Percentiles rank a stretch among this genome's conserved stretches.
These are phyloP conservation scores for Pseudotulostoma volvatum DNA, from an alignment of 495 filamentous ascomycete genomes.

Conservation along the genomic window DNA sequence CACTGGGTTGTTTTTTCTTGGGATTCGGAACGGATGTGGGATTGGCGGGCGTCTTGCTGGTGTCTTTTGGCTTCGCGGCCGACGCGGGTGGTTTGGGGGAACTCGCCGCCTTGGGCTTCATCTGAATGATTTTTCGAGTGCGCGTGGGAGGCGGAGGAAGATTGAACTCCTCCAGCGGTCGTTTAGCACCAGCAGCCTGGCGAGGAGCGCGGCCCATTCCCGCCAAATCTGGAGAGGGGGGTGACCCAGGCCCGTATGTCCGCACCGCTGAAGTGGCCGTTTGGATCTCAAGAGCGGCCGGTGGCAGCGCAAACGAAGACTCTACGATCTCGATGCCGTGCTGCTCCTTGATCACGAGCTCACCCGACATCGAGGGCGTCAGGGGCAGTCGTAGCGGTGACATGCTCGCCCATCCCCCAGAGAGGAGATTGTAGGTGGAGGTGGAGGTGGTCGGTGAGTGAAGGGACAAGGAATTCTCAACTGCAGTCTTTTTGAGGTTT, in stretches of 20 bases:
- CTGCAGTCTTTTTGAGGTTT: no score
- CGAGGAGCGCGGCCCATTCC: constrained; percentile 26
- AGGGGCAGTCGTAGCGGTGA: constrained; percentile 55
- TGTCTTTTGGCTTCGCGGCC: constrained; percentile 2
- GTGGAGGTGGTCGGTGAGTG: not conserved
- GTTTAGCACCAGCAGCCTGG: constrained; percentile 36
- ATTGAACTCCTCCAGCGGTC: constrained; percentile 42
- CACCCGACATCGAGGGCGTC: constrained; percentile 71
- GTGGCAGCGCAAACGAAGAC: constrained; percentile 60
- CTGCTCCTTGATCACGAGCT: constrained; percentile 63
- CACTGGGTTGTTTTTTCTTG: constrained; percentile 51
- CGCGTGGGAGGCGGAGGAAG: constrained; percentile 86
- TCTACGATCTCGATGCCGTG: constrained; percentile 35
- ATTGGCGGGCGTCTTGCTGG: constrained; percentile 8
- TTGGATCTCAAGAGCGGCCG: constrained; percentile 49
- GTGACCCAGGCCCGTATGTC: constrained; percentile 37
- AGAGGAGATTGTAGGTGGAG: not conserved
- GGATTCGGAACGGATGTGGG: constrained; percentile 12
- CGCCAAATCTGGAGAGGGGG: constrained; percentile 32
- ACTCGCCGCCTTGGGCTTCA: constrained; percentile 47
- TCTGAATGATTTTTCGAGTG: constrained; percentile 92
- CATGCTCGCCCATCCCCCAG: constrained; percentile 32
- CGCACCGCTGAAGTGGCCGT: constrained; percentile 25
- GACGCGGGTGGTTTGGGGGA: constrained; percentile 11
- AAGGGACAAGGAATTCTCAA: no score